phyloP scores from a whole-genome alignment of 208 protist species.

The Trypanosomatidae sp. region DNA sequence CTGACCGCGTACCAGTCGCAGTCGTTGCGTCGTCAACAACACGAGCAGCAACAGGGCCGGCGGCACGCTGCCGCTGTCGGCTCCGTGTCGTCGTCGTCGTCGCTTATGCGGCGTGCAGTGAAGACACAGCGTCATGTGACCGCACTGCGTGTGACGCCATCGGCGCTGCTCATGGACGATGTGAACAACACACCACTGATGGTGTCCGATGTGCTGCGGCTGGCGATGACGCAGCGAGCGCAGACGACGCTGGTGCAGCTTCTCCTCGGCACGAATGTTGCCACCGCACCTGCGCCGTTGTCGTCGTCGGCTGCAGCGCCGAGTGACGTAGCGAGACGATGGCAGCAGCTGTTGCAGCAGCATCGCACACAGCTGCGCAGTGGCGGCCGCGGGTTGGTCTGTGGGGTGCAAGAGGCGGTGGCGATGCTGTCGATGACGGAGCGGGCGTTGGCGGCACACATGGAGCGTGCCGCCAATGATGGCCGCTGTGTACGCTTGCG shows the following conservation, averaged over 20 bases:
- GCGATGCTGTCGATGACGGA: slow-evolving; percentile 6
- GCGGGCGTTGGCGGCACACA: slow-evolving; percentile 9
- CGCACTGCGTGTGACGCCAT: too few species aligned
- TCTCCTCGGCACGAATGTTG: slow-evolving; percentile 1
- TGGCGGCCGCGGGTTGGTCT: background rate
- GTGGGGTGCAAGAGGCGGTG: slow-evolving; percentile 1
- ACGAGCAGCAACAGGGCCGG: too few species aligned
- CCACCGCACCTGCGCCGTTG: too few species aligned
- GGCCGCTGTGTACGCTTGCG: slow-evolving; percentile 32
- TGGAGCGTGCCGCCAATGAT: slow-evolving; percentile 10
- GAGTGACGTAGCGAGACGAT: slow-evolving; percentile 3
- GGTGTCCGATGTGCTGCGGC: slow-evolving; percentile 17
- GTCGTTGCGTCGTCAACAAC: too few species aligned
- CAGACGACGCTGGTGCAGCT: slow-evolving; percentile 13
- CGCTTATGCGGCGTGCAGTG: too few species aligned
- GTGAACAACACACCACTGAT: too few species aligned
- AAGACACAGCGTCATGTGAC: too few species aligned
- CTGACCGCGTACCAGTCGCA: slow-evolving; percentile 18
- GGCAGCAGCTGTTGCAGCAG: slow-evolving; percentile 7
- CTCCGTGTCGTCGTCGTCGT: too few species aligned
- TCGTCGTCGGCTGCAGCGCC: background rate
- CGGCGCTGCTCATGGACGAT: too few species aligned
- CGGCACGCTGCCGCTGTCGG: too few species aligned
- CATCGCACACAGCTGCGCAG: slow-evolving; percentile 7
- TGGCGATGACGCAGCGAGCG: slow-evolving; percentile 14